Conservation (phyloP, 495 filamentous ascomycete genomes). For the Wilcoxina mikolae region DNA sequence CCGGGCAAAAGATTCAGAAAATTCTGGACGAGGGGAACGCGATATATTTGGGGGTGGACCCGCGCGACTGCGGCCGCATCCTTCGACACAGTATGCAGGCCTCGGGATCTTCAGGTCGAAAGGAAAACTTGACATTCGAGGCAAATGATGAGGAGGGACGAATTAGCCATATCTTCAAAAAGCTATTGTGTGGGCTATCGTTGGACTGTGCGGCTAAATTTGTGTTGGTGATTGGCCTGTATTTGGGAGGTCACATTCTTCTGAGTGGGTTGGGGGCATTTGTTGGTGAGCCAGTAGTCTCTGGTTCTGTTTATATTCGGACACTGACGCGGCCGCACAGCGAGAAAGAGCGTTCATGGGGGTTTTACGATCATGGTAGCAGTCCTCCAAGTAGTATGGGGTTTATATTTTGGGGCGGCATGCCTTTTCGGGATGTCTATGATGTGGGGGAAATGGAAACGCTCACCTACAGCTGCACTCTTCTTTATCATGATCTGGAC, state of each 20-base stretch:
- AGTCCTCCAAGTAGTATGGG: constrained; percentile 14
- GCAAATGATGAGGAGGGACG: neutral
- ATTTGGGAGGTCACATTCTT: neutral
- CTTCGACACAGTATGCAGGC: neutral
- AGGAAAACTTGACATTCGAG: too few relatives aligned
- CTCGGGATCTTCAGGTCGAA: neutral
- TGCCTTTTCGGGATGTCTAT: constrained; percentile 24
- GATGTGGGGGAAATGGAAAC: constrained; percentile 26
- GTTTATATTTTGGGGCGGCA: constrained; percentile 15
- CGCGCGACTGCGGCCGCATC: constrained; percentile 6
- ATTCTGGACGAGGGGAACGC: constrained; percentile 25
- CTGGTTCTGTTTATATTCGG: neutral
- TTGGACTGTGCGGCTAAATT: constrained; percentile 15
- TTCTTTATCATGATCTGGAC: constrained; percentile 21
- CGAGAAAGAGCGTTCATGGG: neutral
- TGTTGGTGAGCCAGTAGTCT: neutral
- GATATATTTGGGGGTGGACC: constrained; percentile 23
- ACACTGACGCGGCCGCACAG: neutral
- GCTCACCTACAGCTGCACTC: constrained; percentile 19
- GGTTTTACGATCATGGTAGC: constrained; percentile 11
- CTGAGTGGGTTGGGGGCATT: neutral
- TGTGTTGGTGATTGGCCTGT: constrained; percentile 16
- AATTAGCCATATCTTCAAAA: neutral
- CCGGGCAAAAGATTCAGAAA: constrained; percentile 10
- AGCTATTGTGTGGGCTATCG: constrained; percentile 14